phyloP scores from a whole-genome alignment of 1,139 yeast species.

The Tardiomyces depauwii region DNA sequence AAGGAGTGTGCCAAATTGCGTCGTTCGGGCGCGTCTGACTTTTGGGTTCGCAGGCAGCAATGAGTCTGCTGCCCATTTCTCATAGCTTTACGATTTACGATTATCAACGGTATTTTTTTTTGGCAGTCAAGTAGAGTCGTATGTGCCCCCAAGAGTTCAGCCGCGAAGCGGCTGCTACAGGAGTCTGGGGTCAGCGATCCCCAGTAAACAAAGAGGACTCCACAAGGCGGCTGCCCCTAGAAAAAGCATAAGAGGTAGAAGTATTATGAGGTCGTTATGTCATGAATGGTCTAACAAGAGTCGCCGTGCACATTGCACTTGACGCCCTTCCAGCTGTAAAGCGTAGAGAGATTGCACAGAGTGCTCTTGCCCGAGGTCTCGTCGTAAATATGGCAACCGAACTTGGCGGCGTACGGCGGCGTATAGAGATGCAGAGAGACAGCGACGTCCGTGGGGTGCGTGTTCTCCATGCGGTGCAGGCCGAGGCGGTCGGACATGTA shows the following conservation, averaged over 20 bases:
- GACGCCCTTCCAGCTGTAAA: constrained; percentile 26
- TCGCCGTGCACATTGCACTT: background rate
- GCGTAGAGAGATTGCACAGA: constrained; percentile 49
- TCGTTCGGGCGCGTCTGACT: constrained; percentile 13
- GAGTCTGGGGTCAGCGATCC: no score
- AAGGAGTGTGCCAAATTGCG: constrained; percentile 16
- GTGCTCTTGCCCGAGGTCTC: constrained; percentile 40
- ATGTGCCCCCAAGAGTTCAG: no score
- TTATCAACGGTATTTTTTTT: background rate
- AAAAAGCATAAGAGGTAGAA: background rate
- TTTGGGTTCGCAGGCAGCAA: constrained; percentile 15
- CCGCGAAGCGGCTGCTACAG: no score
- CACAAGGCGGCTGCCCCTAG: no score
- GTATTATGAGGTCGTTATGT: background rate
- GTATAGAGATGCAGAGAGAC: constrained; percentile 65
- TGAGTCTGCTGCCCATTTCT: background rate
- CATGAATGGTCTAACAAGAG: background rate
- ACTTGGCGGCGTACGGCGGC: constrained; percentile 64
- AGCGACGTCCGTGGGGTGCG: constrained; percentile 36
- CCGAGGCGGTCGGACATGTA: constrained; percentile 62
- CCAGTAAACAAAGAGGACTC: no score
- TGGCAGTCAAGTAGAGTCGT: no score
- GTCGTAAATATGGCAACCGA: constrained; percentile 54
- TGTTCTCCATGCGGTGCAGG: constrained; percentile 52
- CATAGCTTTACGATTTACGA: background rate